A percentile compares a stretch with the other conserved stretches of the same genome.
Conservation (phyloP, 495 filamentous ascomycete species). For the Gamarada debralockiae region DNA sequence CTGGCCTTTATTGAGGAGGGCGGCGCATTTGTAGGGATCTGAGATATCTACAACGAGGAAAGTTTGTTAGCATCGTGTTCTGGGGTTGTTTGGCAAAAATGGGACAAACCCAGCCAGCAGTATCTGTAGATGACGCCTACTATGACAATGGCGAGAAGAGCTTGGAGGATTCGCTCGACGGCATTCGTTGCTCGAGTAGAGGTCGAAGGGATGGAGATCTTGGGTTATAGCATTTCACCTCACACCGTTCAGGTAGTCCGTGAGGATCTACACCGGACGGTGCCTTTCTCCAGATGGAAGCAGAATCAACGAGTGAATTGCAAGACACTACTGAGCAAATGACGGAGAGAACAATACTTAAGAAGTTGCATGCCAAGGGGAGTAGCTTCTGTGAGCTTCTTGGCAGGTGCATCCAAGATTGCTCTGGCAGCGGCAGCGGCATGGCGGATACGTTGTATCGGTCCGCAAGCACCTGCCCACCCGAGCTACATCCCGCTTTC, state of each 20-base stretch:
- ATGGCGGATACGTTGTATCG: too few relatives aligned
- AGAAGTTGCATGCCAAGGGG: too few relatives aligned
- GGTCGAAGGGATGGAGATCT: not conserved
- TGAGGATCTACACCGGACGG: not conserved
- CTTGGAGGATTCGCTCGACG: slow-evolving; percentile 3
- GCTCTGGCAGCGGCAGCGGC: too few relatives aligned
- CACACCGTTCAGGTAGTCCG: not conserved
- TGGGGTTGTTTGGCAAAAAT: too few relatives aligned
- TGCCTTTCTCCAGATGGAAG: too few relatives aligned
- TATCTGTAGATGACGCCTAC: slow-evolving; percentile 32
- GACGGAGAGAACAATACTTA: too few relatives aligned
- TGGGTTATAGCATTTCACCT: slow-evolving; percentile 3
- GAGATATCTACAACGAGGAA: slow-evolving; percentile 36
- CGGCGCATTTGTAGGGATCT: slow-evolving; percentile 52
- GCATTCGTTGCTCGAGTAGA: not conserved
- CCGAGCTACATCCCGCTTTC: too few relatives aligned
- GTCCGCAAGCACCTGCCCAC: too few relatives aligned
- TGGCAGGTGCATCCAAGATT: too few relatives aligned
- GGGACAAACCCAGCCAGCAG: slow-evolving; percentile 31
- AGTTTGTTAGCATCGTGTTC: not conserved
- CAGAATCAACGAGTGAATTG: too few relatives aligned
- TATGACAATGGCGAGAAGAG: slow-evolving; percentile 23
- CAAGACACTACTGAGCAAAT: too few relatives aligned
- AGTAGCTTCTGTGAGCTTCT: too few relatives aligned
- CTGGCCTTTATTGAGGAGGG: slow-evolving; percentile 46